Evolutionary conservation across 352 stramenopile species (phyloP).

Genomic region (Pythium myriotylum): DNA sequence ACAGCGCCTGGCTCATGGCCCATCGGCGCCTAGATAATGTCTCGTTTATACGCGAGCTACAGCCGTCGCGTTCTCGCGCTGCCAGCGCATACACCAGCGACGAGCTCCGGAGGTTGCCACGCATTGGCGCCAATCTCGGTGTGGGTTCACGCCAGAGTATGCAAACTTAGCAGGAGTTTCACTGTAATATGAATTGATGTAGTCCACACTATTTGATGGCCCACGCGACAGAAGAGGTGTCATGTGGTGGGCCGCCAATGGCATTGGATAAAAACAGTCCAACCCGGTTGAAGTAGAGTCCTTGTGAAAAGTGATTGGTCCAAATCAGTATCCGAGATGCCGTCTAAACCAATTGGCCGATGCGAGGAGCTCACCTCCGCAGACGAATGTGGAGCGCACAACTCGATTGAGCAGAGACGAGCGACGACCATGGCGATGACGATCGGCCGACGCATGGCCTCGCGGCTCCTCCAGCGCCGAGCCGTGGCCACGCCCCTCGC

Average conservation of each 20-base stretch:
- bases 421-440: constrained; percentile 20
- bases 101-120: neutral
- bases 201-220: no score
- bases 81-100: constrained; percentile 21
- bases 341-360: constrained; percentile 12
- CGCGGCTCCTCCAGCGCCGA: constrained; percentile 16
- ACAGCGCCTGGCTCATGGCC: constrained; percentile 36
- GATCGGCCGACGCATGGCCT: constrained; percentile 19
- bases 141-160: neutral
- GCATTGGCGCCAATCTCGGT: neutral
- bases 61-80: constrained; percentile 5
- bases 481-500: neutral
- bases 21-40: constrained; percentile 1
- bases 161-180: constrained; percentile 15
- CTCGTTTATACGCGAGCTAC: neutral
- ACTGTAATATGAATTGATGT: neutral
- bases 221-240: no score
- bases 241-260: no score
- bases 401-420: constrained; percentile 15
- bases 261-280: constrained; percentile 9
- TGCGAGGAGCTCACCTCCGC: constrained; percentile 1
- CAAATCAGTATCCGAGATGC: neutral
- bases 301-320: constrained; percentile 20
- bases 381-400: constrained; percentile 19
- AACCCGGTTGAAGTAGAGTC: constrained; percentile 24